Conservation (phyloP, 2,329 filamentous ascomycete genomes). For the Botrytis tulipae region DNA sequence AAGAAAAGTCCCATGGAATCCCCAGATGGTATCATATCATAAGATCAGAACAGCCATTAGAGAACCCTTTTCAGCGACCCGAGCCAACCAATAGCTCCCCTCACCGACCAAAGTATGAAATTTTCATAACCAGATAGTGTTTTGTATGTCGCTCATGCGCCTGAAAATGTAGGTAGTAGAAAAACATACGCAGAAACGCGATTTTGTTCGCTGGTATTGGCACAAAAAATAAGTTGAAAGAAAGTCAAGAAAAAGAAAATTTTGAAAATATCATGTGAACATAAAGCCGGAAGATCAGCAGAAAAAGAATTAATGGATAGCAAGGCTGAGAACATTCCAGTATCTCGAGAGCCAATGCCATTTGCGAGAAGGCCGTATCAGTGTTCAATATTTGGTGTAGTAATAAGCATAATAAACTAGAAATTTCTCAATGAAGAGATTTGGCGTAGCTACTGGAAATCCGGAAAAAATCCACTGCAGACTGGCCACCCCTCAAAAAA, state of each 20-base stretch:
- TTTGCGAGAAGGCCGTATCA: slow-evolving; percentile 19
- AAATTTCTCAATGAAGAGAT: slow-evolving; percentile 29
- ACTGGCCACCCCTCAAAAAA: neutral
- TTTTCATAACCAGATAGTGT: slow-evolving; percentile 10
- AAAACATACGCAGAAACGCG: slow-evolving; percentile 12
- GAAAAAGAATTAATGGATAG: neutral
- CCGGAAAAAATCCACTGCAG: neutral
- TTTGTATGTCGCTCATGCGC: slow-evolving; percentile 8
- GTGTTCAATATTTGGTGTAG: slow-evolving; percentile 26
- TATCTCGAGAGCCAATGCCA: slow-evolving; percentile 30
- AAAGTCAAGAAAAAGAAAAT: slow-evolving; percentile 4
- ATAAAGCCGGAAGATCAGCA: slow-evolving; percentile 4
- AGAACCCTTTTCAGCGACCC: slow-evolving; percentile 1
- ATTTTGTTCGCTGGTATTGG: neutral
- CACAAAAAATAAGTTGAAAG: slow-evolving; percentile 15
- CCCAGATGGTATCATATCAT: slow-evolving; percentile 12
- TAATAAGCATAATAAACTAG: slow-evolving; percentile 28
- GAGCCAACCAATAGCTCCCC: slow-evolving; percentile 6
- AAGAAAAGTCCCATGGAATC: neutral
- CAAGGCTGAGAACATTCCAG: slow-evolving; percentile 37
- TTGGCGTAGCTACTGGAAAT: slow-evolving; percentile 12
- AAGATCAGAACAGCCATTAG: slow-evolving; percentile 11
- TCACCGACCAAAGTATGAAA: slow-evolving; percentile 6
- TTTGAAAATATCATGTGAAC: neutral
- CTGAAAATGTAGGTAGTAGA: slow-evolving; percentile 9